A percentile compares a stretch with the other conserved stretches of the same genome.
Evolutionary conservation across 306 rosid species (phyloP).

Genomic region (Citrullus amarus): DNA sequence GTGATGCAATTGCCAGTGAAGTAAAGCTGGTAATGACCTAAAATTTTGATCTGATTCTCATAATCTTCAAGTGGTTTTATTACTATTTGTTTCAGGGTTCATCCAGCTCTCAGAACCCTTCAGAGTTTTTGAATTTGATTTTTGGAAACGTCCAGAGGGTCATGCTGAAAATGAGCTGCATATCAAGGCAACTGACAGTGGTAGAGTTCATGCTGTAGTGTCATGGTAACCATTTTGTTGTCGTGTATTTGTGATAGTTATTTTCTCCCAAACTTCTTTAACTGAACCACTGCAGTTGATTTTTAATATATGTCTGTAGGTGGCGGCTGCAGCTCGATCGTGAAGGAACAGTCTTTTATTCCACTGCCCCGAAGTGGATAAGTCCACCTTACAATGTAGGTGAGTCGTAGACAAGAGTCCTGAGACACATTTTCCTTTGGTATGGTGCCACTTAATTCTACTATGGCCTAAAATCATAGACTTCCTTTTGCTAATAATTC

Average conservation of each 20-base stretch:
- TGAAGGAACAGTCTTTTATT: constrained; percentile 71
- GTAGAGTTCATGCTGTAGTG: constrained; percentile 65
- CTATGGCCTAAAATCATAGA: neutral
- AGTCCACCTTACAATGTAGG: constrained; percentile 25
- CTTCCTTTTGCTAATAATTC: neutral
- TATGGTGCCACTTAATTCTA: neutral
- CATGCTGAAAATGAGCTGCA: constrained; percentile 40
- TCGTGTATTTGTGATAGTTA: neutral
- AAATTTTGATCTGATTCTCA: neutral
- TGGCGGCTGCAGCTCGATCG: constrained; percentile 88
- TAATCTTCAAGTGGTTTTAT: constrained; percentile 16
- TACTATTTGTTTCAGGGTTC: constrained; percentile 39
- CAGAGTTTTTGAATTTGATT: constrained; percentile 95
- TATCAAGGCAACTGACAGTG: constrained; percentile 52
- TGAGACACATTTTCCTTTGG: neutral
- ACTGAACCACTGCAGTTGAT: neutral
- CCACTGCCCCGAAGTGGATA: constrained; percentile 88
- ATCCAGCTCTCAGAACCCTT: constrained; percentile 97
- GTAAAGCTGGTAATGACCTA: constrained; percentile 46
- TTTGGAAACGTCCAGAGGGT: constrained; percentile 97
- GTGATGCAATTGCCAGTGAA: constrained; percentile 46
- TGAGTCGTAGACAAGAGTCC: constrained; percentile 20
- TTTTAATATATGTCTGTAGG: constrained; percentile 28
- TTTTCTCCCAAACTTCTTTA: neutral
- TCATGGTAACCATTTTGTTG: constrained; percentile 53